A percentile compares a stretch with the other conserved stretches of the same genome.
Conservation (phyloP, 441 rosid genomes). For the Erodium trifolium region DNA sequence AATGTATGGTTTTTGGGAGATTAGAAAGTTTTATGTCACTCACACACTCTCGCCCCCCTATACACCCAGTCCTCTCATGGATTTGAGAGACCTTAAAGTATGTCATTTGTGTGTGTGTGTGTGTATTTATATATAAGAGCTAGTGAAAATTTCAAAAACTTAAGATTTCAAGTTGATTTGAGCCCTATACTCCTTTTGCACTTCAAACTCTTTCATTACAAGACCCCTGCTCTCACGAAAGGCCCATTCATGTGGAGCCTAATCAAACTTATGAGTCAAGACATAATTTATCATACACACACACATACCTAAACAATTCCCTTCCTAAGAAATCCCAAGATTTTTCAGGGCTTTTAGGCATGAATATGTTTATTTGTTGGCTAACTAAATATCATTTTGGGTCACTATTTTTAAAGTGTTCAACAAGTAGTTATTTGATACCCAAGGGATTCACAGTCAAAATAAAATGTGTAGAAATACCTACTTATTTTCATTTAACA, state of each 20-base stretch:
- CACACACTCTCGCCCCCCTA: neutral
- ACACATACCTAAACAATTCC: neutral
- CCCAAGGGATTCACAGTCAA: neutral
- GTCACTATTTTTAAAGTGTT: neutral
- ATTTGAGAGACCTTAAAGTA: neutral
- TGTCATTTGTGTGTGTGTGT: too few species aligned
- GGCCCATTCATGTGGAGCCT: neutral
- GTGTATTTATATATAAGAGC: neutral
- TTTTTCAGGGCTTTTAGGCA: neutral
- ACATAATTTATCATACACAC: neutral
- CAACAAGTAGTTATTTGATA: neutral
- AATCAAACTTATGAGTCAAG: neutral
- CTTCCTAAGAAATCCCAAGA: neutral
- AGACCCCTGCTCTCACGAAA: neutral
- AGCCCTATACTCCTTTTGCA: neutral
- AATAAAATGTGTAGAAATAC: neutral
- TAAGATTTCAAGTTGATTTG: neutral
- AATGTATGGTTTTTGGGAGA: neutral
- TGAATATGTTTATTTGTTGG: neutral
- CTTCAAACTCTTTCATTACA: neutral
- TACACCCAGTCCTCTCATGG: neutral
- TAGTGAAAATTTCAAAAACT: neutral
- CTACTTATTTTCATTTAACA: neutral
- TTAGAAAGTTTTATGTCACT: neutral
- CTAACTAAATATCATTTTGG: too few species aligned